Percentiles rank a stretch among this genome's conserved stretches.
Conservation (phyloP, 192 early-diverging fungal genomes). For the Backusella psychrophila region DNA sequence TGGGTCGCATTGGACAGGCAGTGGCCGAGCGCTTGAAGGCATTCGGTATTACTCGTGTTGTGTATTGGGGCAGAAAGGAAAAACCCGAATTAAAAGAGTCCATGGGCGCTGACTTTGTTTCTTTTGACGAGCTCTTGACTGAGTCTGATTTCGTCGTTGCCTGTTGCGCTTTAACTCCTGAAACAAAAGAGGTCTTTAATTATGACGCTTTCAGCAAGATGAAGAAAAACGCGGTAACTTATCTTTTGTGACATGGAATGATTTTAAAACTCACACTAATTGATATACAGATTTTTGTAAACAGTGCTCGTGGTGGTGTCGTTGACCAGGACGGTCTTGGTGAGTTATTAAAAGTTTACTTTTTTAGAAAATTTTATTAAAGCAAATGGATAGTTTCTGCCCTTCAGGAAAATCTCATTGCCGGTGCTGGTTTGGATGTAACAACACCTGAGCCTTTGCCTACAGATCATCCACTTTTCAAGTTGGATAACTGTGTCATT, state of each 20-base stretch:
- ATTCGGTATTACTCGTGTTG: constrained; percentile 64
- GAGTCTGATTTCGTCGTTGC: constrained; percentile 74
- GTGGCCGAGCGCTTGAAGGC: constrained; percentile 65
- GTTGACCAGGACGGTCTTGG: constrained; percentile 67
- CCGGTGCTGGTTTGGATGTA: constrained; percentile 81
- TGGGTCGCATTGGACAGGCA: constrained; percentile 79
- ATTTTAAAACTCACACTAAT: no score
- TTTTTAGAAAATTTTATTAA: neutral
- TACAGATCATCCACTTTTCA: constrained; percentile 54
- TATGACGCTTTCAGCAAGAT: constrained; percentile 62
- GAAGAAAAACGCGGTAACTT: constrained; percentile 56
- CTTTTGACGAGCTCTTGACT: constrained; percentile 58
- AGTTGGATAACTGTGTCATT: constrained; percentile 60
- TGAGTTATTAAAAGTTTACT: constrained; percentile 8
- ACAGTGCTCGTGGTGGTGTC: constrained; percentile 77
- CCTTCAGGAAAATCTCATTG: constrained; percentile 55
- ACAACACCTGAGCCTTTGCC: constrained; percentile 84
- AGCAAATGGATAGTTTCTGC: constrained; percentile 49
- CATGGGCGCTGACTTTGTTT: constrained; percentile 47
- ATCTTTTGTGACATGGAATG: no score
- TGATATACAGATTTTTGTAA: constrained; percentile 61
- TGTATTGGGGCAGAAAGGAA: constrained; percentile 60
- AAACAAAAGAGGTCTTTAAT: constrained; percentile 74
- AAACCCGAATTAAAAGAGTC: constrained; percentile 46
- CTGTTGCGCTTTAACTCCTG: constrained; percentile 70